phyloP scores from a whole-genome alignment of 257 asterid genomes.

The Scutellaria barbata region DNA sequence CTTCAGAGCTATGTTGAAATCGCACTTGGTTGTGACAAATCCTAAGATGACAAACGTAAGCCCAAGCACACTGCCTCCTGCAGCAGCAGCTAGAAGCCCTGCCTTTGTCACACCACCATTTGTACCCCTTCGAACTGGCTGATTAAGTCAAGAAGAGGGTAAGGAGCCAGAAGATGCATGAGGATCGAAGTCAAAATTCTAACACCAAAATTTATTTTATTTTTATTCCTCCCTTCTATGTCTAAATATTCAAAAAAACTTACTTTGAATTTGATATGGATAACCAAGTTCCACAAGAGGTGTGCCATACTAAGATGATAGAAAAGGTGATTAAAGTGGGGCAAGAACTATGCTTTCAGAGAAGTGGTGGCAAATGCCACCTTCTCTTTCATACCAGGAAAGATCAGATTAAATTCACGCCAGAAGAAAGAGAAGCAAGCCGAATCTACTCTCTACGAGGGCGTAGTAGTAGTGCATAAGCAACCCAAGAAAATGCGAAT shows the following conservation, averaged over 20 bases:
- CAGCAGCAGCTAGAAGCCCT: conserved; percentile 88
- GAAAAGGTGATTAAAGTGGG: neutral
- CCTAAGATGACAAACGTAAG: conserved; percentile 70
- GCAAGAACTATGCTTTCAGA: too few relatives aligned
- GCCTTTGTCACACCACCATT: conserved; percentile 92
- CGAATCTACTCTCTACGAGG: too few relatives aligned
- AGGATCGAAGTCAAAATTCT: neutral
- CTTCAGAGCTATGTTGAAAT: conserved; percentile 53
- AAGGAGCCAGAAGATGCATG: neutral
- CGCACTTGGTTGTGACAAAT: conserved; percentile 68
- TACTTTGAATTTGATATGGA: neutral
- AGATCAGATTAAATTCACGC: too few relatives aligned
- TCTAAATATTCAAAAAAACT: neutral
- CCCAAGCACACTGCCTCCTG: conserved; percentile 80
- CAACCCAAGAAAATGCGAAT: neutral
- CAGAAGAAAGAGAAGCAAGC: too few relatives aligned
- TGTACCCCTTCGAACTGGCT: conserved; percentile 93
- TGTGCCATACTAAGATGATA: neutral
- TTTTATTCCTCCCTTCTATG: neutral
- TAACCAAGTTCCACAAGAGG: neutral
- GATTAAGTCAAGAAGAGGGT: conserved; percentile 33
- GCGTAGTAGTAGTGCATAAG: too few relatives aligned
- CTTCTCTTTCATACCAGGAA: too few relatives aligned
- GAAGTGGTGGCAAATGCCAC: too few relatives aligned
- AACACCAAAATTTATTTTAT: neutral